Percentiles rank a stretch among this genome's conserved stretches.
These are phyloP conservation scores for Cercospora nicotianae DNA, from an alignment of 2,329 filamentous ascomycete genomes.

Conservation along the genomic window DNA sequence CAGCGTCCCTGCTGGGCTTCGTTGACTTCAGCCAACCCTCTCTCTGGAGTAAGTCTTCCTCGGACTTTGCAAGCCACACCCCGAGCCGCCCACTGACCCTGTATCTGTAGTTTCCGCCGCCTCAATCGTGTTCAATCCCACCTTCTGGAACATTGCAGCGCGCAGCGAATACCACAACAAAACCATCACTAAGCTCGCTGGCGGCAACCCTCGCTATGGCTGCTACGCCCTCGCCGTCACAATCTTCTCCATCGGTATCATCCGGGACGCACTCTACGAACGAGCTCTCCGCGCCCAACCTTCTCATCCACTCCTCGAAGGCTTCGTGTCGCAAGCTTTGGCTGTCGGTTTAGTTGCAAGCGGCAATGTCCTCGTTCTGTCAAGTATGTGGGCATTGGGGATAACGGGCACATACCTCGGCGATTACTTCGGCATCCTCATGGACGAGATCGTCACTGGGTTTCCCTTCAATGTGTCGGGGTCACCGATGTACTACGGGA, in stretches of 20 bases:
- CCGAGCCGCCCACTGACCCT: slow-evolving; percentile 8
- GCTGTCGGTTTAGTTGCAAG: slow-evolving; percentile 69
- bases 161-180: slow-evolving; percentile 90
- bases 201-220: slow-evolving; percentile 71
- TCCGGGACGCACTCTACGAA: slow-evolving; percentile 80
- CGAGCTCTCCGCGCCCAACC: slow-evolving; percentile 75
- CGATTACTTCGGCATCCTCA: slow-evolving; percentile 97
- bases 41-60: slow-evolving; percentile 48
- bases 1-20: slow-evolving; percentile 44
- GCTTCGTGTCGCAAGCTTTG: slow-evolving; percentile 58
- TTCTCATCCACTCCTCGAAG: slow-evolving; percentile 69
- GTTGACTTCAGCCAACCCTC: slow-evolving; percentile 47
- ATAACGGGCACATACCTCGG: slow-evolving; percentile 95
- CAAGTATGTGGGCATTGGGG: slow-evolving; percentile 87
- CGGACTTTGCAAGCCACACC: neutral
- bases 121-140: slow-evolving; percentile 89
- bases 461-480: slow-evolving; percentile 93
- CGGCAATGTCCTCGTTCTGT: slow-evolving; percentile 83
- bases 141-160: slow-evolving; percentile 97
- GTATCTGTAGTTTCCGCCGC: slow-evolving; percentile 38
- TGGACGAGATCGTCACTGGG: slow-evolving; percentile 89
- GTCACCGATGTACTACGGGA: slow-evolving; percentile 96
- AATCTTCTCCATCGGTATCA: slow-evolving; percentile 88
- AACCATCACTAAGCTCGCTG: slow-evolving; percentile 81
- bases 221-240: slow-evolving; percentile 86